Evolutionary conservation across 2,329 filamentous ascomycete genomes (phyloP).

Genomic region (Monosporascus cannonballus): DNA sequence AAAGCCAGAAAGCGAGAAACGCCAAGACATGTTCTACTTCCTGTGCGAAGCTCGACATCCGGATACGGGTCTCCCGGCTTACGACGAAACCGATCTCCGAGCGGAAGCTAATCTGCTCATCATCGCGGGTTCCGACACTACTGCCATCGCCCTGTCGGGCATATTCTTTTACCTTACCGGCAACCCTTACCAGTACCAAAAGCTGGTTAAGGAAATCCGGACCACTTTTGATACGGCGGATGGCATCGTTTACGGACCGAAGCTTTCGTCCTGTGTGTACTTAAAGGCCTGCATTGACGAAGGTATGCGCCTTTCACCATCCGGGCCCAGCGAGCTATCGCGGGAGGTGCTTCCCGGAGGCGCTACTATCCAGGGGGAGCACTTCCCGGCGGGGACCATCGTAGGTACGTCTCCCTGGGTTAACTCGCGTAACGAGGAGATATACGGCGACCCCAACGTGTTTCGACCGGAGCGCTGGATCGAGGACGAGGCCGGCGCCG

Average conservation of each 20-base stretch:
- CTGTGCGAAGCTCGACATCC: conserved; percentile 12
- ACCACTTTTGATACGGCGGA: conserved; percentile 8
- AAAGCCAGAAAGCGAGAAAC: conserved; percentile 10
- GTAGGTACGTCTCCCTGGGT: conserved; percentile 12
- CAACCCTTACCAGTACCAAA: conserved; percentile 2
- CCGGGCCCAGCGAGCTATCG: conserved; percentile 9
- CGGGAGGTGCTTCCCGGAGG: conserved; percentile 18
- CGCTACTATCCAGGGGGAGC: conserved; percentile 8
- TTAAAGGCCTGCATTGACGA: conserved; percentile 20
- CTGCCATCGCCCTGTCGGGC: conserved; percentile 8
- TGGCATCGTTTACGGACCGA: conserved; percentile 13
- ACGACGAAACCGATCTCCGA: conserved; percentile 9
- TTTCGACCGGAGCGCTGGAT: conserved; percentile 23
- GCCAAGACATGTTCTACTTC: conserved; percentile 19
- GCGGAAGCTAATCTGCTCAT: conserved; percentile 15
- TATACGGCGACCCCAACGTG: conserved; percentile 8
- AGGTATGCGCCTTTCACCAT: conserved; percentile 15
- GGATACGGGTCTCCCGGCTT: conserved; percentile 7
- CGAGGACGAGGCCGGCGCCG: conserved; percentile 1
- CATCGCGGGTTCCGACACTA: conserved; percentile 18
- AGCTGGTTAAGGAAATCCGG: conserved; percentile 11
- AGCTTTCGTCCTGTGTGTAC: conserved; percentile 14
- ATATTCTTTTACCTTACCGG: conserved; percentile 17
- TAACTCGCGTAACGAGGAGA: conserved; percentile 4
- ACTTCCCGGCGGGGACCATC: conserved; percentile 16